Evolutionary conservation across 2,329 filamentous ascomycete genomes (phyloP), one percentile per base, ranked within the genome.

Genomic region (Stagonosporopsis rhizophila): DNA sequence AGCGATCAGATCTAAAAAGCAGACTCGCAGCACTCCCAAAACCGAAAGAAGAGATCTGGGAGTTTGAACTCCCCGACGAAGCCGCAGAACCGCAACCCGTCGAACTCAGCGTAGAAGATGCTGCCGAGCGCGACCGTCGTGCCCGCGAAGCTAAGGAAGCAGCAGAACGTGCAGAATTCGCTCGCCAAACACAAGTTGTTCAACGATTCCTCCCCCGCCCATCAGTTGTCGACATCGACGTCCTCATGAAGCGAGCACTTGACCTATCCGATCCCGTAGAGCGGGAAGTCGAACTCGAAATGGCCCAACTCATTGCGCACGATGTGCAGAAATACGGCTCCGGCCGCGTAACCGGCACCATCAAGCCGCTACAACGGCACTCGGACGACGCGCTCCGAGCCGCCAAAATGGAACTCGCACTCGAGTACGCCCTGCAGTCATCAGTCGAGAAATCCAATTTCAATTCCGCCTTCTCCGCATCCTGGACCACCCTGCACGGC

Each of bases 11-110:
- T 60, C 80, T 99, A 6, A 86, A 86, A 57, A 83, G 85, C 46
- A 85, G 89, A 38, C 84, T 99, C n/a, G 85, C 91, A 4, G 87
- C 91, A 20, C 82, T 99, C 15, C 95, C 95, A 0, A 96, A 91
- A 70, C 95, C 95, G 0, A 97, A 96, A 71, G 92, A 96, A 70
- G 89, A 87, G 0, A 93, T 97, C 64, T 98, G 91, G 89, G 95
- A 98, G 65, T 86, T 98, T 41, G 94, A 97, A 72, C 79, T 96
- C 30, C 94, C 94, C 0, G 92, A 96, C 37, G 92, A 96, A 61
- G 83, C 89, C 61, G 80, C 85, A 59, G 91, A 95, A 65, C 69
- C 79, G 3, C 66, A 73, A 45, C 74, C 75, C 2, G 79, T 83
- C 40, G 82, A 87, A 47, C 70, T 83, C 7, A 80, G 79, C n/a